phyloP scores from a whole-genome alignment of 2,329 filamentous ascomycete genomes.

The Fusarium poae region DNA sequence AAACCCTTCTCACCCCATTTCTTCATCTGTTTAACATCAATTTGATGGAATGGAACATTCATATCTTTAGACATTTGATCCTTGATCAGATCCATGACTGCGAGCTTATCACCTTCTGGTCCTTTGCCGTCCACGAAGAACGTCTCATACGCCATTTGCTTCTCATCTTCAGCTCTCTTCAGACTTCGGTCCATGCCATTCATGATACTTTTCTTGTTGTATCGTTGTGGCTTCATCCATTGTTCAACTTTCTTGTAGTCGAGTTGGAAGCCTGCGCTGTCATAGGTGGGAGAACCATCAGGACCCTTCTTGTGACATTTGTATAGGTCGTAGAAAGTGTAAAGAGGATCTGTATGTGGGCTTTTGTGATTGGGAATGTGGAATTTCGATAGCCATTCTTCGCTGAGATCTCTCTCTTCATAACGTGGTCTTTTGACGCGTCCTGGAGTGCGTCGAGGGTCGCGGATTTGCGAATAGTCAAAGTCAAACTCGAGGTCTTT shows the following conservation, averaged over 20 bases:
- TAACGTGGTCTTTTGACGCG: conserved; percentile 19
- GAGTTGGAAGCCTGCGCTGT: conserved; percentile 34
- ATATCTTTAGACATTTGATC: conserved; percentile 41
- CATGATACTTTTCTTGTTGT: conserved; percentile 23
- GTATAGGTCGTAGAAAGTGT: conserved; percentile 21
- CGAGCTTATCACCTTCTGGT: neutral
- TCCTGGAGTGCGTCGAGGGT: conserved; percentile 32
- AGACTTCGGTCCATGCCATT: conserved; percentile 16
- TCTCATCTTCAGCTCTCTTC: neutral
- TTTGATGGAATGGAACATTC: conserved; percentile 33
- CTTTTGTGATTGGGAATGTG: conserved; percentile 16
- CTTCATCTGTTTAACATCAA: conserved; percentile 7
- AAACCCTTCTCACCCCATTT: conserved; percentile 31
- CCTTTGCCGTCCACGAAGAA: conserved; percentile 31
- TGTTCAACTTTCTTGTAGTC: conserved; percentile 35
- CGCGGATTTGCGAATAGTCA: conserved; percentile 30
- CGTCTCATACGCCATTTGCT: neutral
- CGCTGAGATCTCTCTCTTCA: neutral
- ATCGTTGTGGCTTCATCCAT: conserved; percentile 34
- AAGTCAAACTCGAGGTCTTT: conserved; percentile 34
- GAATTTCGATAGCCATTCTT: conserved; percentile 31
- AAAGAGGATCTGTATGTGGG: neutral
- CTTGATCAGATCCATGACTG: conserved; percentile 10
- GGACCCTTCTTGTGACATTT: conserved; percentile 38
- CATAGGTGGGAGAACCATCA: conserved; percentile 33